A percentile compares a stretch with the other conserved stretches of the same genome.
phyloP scores from a whole-genome alignment of 495 filamentous ascomycete species.

The Amniculicola lignicola region DNA sequence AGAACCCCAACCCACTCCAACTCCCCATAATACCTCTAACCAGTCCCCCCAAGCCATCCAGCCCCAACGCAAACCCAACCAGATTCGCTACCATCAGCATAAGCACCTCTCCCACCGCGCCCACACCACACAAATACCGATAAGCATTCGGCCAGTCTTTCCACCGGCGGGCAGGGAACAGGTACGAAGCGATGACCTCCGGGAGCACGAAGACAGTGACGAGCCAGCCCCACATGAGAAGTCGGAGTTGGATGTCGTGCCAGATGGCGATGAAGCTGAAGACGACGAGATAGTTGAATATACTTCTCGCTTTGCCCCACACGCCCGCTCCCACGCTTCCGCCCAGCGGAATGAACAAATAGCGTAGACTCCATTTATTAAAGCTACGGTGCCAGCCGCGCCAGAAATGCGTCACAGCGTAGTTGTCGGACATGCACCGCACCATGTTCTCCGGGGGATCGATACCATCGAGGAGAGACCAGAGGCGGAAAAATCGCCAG shows the following conservation, averaged over 20 bases:
- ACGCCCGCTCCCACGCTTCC: slow-evolving; percentile 51
- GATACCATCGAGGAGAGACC: slow-evolving; percentile 82
- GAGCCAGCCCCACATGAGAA: slow-evolving; percentile 96
- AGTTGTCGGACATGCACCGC: slow-evolving; percentile 94
- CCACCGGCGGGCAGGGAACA: slow-evolving; percentile 73
- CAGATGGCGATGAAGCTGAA: slow-evolving; percentile 98
- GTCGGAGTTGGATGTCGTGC: slow-evolving; percentile 93
- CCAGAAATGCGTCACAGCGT: slow-evolving; percentile 91
- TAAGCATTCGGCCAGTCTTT: slow-evolving; percentile 64
- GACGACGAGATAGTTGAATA: slow-evolving; percentile 73
- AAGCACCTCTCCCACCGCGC: slow-evolving; percentile 78
- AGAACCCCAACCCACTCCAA: slow-evolving; percentile 70
- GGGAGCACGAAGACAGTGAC: slow-evolving; percentile 90
- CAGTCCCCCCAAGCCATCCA: slow-evolving; percentile 80
- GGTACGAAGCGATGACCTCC: slow-evolving; percentile 65
- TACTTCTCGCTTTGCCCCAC: slow-evolving; percentile 46
- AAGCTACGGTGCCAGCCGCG: slow-evolving; percentile 90
- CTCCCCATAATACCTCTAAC: slow-evolving; percentile 69
- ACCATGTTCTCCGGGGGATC: slow-evolving; percentile 99
- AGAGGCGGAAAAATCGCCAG: slow-evolving; percentile 96
- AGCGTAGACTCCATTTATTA: slow-evolving; percentile 90
- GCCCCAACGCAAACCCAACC: slow-evolving; percentile 87
- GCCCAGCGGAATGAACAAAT: slow-evolving; percentile 91
- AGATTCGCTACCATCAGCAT: slow-evolving; percentile 97
- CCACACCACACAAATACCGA: slow-evolving; percentile 76